Conservation (phyloP, 2,329 filamentous ascomycete genomes). For the Fusarium staphyleae region DNA sequence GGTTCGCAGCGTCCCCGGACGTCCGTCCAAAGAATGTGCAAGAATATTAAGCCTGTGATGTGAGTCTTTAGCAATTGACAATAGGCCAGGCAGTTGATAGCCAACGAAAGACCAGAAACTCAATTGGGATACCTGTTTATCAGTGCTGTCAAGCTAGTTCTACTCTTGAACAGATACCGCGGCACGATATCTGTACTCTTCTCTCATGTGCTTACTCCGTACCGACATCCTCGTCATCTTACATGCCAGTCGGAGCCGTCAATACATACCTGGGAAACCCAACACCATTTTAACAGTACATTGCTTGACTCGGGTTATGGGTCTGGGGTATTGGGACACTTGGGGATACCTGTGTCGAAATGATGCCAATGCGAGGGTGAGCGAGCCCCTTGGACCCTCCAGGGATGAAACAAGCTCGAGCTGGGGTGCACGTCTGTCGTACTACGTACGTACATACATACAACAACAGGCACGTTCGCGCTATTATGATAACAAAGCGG, state of each 20-base stretch:
- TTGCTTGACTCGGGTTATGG: slow-evolving; percentile 30
- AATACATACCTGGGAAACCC: slow-evolving; percentile 4
- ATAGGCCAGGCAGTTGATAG: too few species aligned
- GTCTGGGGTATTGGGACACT: slow-evolving; percentile 38
- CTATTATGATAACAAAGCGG: not conserved
- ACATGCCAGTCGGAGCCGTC: slow-evolving; percentile 21
- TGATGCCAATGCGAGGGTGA: slow-evolving; percentile 19
- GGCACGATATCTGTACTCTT: too few species aligned
- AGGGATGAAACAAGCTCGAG: slow-evolving; percentile 35
- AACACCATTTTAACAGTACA: slow-evolving; percentile 4
- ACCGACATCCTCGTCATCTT: slow-evolving; percentile 25
- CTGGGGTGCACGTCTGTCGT: slow-evolving; percentile 18
- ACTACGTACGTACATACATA: too few species aligned
- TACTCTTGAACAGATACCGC: too few species aligned
- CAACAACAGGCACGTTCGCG: not conserved
- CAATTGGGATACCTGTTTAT: too few species aligned
- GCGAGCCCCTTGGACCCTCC: slow-evolving; percentile 10
- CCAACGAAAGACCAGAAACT: too few species aligned
- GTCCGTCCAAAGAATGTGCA: not conserved
- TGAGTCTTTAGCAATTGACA: slow-evolving; percentile 1
- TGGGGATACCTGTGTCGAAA: slow-evolving; percentile 13
- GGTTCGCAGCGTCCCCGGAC: slow-evolving; percentile 9
- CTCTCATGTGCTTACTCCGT: slow-evolving; percentile 13
- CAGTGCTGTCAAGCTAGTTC: too few species aligned
- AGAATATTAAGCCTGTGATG: too few species aligned